Evolutionary conservation across 768 basidiomycete species (phyloP), one percentile per base, ranked within the genome.

Genomic region (Tephrocybe sp.): DNA sequence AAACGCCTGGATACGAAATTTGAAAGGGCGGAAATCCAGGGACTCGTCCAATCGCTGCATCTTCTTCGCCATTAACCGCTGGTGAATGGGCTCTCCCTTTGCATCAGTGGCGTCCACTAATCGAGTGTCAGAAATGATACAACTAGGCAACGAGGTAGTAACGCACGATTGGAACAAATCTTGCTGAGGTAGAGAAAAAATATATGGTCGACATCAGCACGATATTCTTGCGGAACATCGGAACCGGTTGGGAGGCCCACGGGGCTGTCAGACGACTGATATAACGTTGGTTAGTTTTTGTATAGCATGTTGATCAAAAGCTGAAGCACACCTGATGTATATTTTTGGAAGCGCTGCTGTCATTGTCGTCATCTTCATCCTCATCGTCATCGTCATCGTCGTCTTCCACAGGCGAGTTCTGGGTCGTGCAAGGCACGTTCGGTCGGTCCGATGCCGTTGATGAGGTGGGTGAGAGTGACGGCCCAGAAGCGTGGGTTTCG

Each of bases 21-120:
- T 98, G 84, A 99, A 98, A 42, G 96, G 96, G 23, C 96, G 84
- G 71, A 96, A 99, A 69, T 98, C 96, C 37, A 87, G 85, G 32
- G 92, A 94, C 73, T 98, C 96, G 66, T 97, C 95, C 50, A 98
- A 76, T 47, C 93, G 86, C 61, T 93, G 90, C 96, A 99, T 98
- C 77, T 92, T 92, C 77, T 98, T 98, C 0, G 95, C 89, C 96
- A 99, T 99, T 61, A 98, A 78, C 30, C 93, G 93, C 70, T 99
- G 96, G 65, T 99, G 96, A 51, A 99, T 93, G 38, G 90, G 86
- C 67, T 99, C 96, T 45, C 96, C 96, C 68, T 99, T 99, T 25
- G 83, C 77, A 65, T 98, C 97, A 43, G 86, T 89, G 3, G 90
- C 88, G 51, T 97, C 93, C 71, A 98, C 94, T 98, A 58, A 0